Base-by-base conservation (phyloP, 1,139 yeast genomes). In the Nadsonia starkeyi-henricii region DNA sequence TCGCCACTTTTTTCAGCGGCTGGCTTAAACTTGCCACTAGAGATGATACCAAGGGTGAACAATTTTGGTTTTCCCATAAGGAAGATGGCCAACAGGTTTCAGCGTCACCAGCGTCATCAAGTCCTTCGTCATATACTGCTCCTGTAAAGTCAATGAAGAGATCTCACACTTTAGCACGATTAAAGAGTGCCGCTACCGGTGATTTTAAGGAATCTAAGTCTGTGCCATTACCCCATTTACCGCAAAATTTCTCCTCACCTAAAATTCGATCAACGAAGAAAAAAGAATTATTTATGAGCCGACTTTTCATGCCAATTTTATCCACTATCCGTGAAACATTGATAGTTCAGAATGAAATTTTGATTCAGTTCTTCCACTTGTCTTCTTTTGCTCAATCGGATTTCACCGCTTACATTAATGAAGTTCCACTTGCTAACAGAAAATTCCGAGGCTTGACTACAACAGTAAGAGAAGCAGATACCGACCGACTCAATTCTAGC, bases 321-420 rank as follows among this genome's bases (percentile, higher is more conserved):
- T 64, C 66, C 28, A 58, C 62, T 2, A 48, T 72, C 20, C 64
- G 67, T 42, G 58, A 63, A 45, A 64, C 73, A 2, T 69, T 84
- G 19, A 63, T 78, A 13, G 70, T 74, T 13, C 78, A 85, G 46
- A 95, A 85, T 56, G 79, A 75, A 56, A 79, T 85, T 52, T 60
- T 82, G 18, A 77, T 77, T 12, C 67, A 66, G 18, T 72, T 86
- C 50, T 86, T 88, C 66, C 93, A 85, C 54, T 66, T 80, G 48
- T 75, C 79, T 19, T 71, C 79, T 1, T 72, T 72, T 45, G 67
- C 70, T 1, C 66, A 65, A 18, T 54, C 67, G 2, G 70, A 70
- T 36, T 82, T 77, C 54, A 65, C 70, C 7, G 77, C 73, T 9
- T 79, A 70, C 56, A 63, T 81, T 20, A 23, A 23, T 13, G 57